A percentile compares a stretch with the other conserved stretches of the same genome.
These are phyloP conservation scores for Cupressus sempervirens DNA, from an alignment of 75 land plant species.

Conservation along the genomic window DNA sequence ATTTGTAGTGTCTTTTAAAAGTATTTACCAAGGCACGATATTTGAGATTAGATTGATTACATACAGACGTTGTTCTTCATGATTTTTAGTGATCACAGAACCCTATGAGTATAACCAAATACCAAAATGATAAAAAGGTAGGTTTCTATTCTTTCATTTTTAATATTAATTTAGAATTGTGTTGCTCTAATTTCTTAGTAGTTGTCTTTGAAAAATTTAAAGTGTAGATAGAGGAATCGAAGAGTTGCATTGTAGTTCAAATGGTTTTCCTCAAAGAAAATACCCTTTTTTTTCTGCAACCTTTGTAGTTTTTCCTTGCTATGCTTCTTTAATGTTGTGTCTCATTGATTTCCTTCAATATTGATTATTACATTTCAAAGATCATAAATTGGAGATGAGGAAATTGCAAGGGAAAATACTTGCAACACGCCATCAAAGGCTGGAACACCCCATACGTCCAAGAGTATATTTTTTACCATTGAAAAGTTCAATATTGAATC, in stretches of 20 bases:
- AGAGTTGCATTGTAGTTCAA: background rate
- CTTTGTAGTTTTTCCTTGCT: too few species aligned
- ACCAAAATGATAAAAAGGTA: too few species aligned
- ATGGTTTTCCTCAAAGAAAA: background rate
- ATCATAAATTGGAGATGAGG: conserved; percentile 32
- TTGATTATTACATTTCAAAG: background rate
- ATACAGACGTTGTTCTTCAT: too few species aligned
- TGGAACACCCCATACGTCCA: conserved; percentile 10
- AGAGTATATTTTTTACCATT: background rate
- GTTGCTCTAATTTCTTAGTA: background rate
- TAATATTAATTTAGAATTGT: background rate
- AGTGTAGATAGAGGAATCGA: background rate
- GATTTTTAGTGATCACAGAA: too few species aligned
- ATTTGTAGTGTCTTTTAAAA: too few species aligned
- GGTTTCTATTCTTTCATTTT: background rate
- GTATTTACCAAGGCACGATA: too few species aligned
- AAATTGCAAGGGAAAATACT: conserved; percentile 14
- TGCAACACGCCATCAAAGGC: conserved; percentile 10
- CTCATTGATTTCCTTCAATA: too few species aligned
- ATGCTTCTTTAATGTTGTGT: too few species aligned
- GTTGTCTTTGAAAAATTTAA: background rate
- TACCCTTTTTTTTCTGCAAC: background rate
- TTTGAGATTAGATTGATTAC: too few species aligned
- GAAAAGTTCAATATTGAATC: background rate
- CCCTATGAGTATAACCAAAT: too few species aligned